Base-by-base conservation (phyloP, 768 basidiomycete species). In the Xerocomellus dryophilus region DNA sequence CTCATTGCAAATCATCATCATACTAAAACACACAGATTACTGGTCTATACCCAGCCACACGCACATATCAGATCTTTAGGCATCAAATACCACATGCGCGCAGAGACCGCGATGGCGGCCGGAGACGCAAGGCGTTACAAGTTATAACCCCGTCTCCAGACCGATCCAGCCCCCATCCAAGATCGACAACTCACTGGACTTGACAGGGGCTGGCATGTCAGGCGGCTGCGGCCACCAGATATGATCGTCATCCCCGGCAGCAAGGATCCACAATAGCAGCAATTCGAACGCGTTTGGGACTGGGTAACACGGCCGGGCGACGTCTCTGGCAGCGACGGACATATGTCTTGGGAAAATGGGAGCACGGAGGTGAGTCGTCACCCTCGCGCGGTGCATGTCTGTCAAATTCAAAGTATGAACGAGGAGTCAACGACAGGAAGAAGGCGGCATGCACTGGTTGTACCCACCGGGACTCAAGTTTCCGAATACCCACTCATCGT, bases 401-500 rank as follows among this genome's bases (percentile, higher is more conserved):
- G 32, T 17, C 48, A 31, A 1, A n/a, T 5, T 11, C 34, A 34
- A 34, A 1, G 9, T 34, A 34, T 6, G 17, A 17, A 7, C 34
- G 34, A 17, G 35, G 17, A n/a, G 17, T 27, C 36, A 12, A 6
- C 7, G 21, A 29, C 17, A 35, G 1, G 17, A 31, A 20, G 4
- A 20, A 18, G 18, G 7, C 21, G 25, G 18, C 2, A 39, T 20
- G n/a, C 7, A 11, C 17, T 17, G 15, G 9, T 7, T 11, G n/a
- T 3, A 31, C 41, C 11, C 40, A 63, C 60, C 44, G 3, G 32
- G 7, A 34, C 56, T 64, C 20, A 62, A 31, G 12, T 27, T 39
- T 7, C 62, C 60, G 14, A 59, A 61, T 5, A 56, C 53, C 60
- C 62, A 59, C 0, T 56, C n/a, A 7, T 62, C 50, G 36, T 64